Percentiles rank a stretch among this genome's conserved stretches.
Evolutionary conservation across 352 stramenopile genomes (phyloP).

Genomic region (Hyaloperonospora brassicae): DNA sequence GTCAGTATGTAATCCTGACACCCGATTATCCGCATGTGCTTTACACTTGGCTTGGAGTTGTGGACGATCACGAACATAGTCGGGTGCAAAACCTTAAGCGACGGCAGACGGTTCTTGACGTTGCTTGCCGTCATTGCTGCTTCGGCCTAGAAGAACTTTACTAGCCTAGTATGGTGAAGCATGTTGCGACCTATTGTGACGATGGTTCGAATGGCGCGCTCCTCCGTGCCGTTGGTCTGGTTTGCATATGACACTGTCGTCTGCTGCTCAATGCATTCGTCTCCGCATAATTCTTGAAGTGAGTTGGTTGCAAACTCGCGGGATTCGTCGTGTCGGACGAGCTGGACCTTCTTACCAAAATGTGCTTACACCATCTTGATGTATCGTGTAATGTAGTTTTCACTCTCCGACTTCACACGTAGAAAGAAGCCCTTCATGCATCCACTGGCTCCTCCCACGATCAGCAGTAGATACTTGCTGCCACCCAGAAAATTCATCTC

Average conservation of each 20-base stretch:
- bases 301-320: background rate
- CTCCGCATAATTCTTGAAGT: background rate
- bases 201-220: background rate
- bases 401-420: background rate
- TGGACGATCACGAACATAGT: background rate
- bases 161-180: background rate
- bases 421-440: background rate
- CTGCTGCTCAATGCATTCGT: background rate
- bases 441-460: background rate
- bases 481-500: background rate
- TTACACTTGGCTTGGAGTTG: background rate
- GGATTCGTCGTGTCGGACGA: background rate
- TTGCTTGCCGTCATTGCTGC: background rate
- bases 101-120: conserved; percentile 1
- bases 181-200: background rate
- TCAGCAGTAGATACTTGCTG: background rate
- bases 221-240: background rate
- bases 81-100: background rate
- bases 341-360: background rate
- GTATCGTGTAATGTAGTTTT: background rate
- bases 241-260: background rate
- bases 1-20: background rate
- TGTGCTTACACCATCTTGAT: background rate
- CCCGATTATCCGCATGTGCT: background rate
- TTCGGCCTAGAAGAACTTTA: background rate